phyloP scores from a whole-genome alignment of 352 stramenopile species.

The Thraustotheca clavata region DNA sequence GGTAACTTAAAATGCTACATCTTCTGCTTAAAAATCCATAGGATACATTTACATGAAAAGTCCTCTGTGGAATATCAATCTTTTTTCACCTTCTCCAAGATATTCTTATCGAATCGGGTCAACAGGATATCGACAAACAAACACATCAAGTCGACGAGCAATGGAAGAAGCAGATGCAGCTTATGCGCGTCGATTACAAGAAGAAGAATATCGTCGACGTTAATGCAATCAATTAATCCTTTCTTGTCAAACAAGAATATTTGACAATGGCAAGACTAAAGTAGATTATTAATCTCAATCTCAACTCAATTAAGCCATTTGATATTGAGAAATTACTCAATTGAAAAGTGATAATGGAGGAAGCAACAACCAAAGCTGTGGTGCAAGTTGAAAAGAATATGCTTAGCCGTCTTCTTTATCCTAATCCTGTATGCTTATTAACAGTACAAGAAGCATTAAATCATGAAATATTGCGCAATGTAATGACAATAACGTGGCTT shows the following conservation, averaged over 20 bases:
- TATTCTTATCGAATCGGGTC: neutral
- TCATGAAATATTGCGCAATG: constrained; percentile 25
- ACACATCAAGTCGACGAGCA: neutral
- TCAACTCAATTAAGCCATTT: no score
- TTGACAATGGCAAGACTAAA: no score
- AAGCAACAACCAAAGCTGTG: neutral
- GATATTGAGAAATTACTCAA: no score
- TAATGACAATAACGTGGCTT: constrained; percentile 85
- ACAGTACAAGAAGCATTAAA: constrained; percentile 30
- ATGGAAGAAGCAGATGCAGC: neutral
- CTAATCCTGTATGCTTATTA: constrained; percentile 75
- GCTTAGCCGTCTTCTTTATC: constrained; percentile 69
- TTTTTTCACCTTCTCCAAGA: neutral
- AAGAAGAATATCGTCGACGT: constrained; percentile 4
- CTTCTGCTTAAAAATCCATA: neutral
- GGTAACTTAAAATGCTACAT: constrained; percentile 26
- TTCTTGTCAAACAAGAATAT: no score
- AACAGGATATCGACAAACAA: neutral
- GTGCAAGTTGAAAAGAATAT: constrained; percentile 53
- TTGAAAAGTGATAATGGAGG: neutral
- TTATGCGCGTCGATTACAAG: constrained; percentile 9
- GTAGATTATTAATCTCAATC: no score
- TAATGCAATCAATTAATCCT: no score
- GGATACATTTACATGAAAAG: constrained; percentile 18
- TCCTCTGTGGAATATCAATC: neutral